A percentile compares a stretch with the other conserved stretches of the same genome.
Evolutionary conservation across 305 asterid genomes (phyloP).

Genomic region (Solanum hybrid): DNA sequence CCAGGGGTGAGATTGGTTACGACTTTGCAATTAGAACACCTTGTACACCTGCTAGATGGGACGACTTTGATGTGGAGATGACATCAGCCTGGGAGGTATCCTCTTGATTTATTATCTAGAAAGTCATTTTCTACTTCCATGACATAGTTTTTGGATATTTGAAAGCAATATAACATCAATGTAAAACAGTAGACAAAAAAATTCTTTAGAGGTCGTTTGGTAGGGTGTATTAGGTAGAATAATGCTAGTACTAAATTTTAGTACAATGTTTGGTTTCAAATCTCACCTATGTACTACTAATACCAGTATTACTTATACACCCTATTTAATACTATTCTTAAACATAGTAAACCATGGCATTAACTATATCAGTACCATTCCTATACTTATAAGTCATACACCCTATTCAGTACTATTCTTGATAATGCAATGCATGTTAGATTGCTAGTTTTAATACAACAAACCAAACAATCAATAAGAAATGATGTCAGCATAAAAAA

Average conservation of each 20-base stretch:
- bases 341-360: not conserved
- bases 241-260: not conserved
- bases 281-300: not conserved
- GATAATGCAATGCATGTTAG: not conserved
- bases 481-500: not conserved
- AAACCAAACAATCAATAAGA: not conserved
- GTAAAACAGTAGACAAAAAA: not conserved
- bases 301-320: not conserved
- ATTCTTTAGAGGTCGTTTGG: not conserved
- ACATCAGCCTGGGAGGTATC: conserved; percentile 94
- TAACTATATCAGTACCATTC: not conserved
- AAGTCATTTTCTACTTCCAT: not conserved
- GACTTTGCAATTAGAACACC: conserved; percentile 78
- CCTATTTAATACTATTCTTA: not conserved
- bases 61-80: conserved; percentile 84
- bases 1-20: conserved; percentile 64
- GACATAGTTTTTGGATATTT: not conserved
- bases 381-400: not conserved
- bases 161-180: not conserved
- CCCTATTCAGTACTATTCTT: not conserved
- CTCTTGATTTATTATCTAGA: not conserved
- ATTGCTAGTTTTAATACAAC: not conserved
- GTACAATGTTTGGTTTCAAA: not conserved
- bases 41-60: conserved; percentile 88
- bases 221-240: not conserved